Percentiles rank a stretch among this genome's conserved stretches.
Conservation (phyloP, 768 basidiomycete species). For the Candolleomyces efflorescens region DNA sequence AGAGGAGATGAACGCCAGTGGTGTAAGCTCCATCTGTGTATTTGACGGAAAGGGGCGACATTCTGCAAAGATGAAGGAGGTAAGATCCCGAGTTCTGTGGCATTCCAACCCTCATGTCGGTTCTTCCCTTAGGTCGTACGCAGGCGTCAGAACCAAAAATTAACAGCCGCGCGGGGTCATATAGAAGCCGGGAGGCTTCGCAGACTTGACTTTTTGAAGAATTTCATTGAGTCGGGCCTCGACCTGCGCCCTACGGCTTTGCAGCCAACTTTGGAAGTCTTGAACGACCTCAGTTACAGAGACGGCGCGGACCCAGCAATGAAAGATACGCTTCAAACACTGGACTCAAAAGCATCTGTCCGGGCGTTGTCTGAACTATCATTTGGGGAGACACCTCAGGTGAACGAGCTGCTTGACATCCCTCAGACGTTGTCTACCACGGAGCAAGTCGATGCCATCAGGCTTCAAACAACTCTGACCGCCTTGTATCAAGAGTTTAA, state of each 20-base stretch:
- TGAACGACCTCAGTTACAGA: constrained; percentile 4
- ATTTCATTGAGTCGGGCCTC: neutral
- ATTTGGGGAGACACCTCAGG: neutral
- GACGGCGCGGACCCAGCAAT: constrained; percentile 2
- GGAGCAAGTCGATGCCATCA: neutral
- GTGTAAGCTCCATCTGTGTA: constrained; percentile 64
- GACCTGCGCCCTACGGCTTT: neutral
- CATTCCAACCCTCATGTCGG: neutral
- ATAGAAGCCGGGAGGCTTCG: constrained; percentile 8
- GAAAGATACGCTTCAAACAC: neutral
- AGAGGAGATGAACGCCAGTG: constrained; percentile 53
- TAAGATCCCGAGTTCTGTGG: constrained; percentile 21
- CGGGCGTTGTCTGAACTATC: neutral
- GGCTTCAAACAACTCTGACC: neutral
- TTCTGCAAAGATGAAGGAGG: constrained; percentile 69
- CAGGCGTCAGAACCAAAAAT: constrained; percentile 6
- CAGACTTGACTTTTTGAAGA: constrained; percentile 6
- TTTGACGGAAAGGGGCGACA: constrained; percentile 74
- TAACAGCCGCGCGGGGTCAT: constrained; percentile 3
- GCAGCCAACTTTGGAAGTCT: neutral
- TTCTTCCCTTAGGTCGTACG: constrained; percentile 3
- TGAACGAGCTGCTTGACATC: neutral
- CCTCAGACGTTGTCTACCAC: neutral
- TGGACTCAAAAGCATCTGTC: constrained; percentile 8
- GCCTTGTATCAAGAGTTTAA: neutral